Percentiles rank a stretch among this genome's conserved stretches.
phyloP scores from a whole-genome alignment of 2,329 filamentous ascomycete species.

The Claviceps arundinis region DNA sequence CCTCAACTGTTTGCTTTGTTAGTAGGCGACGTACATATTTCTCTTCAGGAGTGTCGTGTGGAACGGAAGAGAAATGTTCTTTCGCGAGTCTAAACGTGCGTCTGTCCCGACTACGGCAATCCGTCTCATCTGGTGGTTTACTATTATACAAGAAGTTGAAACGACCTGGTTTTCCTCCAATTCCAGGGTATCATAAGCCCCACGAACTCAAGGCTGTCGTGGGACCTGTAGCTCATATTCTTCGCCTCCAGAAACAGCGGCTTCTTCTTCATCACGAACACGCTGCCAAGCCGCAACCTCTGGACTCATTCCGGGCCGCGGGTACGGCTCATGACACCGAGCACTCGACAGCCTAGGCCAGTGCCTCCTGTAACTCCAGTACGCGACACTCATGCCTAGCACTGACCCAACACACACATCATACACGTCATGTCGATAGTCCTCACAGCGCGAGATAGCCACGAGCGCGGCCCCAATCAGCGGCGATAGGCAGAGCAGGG shows the following conservation, averaged over 20 bases:
- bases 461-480: slow-evolving; percentile 52
- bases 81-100: neutral
- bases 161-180: neutral
- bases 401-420: slow-evolving; percentile 50
- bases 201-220: neutral
- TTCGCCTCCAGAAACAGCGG: slow-evolving; percentile 24
- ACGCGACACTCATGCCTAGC: slow-evolving; percentile 46
- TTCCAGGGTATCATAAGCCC: too few species aligned
- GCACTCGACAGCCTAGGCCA: slow-evolving; percentile 42
- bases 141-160: neutral
- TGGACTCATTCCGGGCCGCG: slow-evolving; percentile 26
- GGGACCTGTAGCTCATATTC: slow-evolving; percentile 10
- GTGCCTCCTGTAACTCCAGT: slow-evolving; percentile 54
- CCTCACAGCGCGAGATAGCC: slow-evolving; percentile 54
- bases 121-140: neutral
- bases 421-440: slow-evolving; percentile 59
- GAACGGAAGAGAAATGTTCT: neutral
- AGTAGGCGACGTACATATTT: neutral
- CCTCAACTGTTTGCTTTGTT: neutral
- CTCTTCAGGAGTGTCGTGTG: neutral
- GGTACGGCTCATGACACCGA: slow-evolving; percentile 45
- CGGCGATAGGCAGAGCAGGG: slow-evolving; percentile 43
- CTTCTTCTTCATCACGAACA: slow-evolving; percentile 42
- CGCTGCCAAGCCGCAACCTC: slow-evolving; percentile 25
- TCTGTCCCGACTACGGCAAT: neutral